Base-by-base conservation (phyloP, 2,329 filamentous ascomycete genomes). In the Colletotrichum magnum region DNA sequence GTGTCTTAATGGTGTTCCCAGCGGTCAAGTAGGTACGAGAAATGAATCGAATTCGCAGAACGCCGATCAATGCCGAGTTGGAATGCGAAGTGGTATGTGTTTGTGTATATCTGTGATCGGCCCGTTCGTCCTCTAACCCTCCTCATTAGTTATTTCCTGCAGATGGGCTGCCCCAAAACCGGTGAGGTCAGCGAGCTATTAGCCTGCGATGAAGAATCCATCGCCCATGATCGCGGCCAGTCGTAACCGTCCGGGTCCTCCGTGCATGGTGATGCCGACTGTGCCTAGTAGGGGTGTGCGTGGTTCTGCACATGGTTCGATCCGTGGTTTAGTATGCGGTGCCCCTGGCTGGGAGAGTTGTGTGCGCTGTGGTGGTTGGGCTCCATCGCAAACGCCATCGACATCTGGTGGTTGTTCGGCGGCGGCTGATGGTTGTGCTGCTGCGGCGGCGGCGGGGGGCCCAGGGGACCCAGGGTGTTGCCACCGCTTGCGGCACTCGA, bases 401-500 rank as follows among this genome's bases (percentile, higher is more conserved):
- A 58, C 66, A 69, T 69, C 18, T 65, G 66, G 16, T 45, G 56
- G 15, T 63, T 32, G 36, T 21, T 45, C 5, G 18, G 32, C 32
- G 47, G 64, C 21, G 21, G 21, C 21, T 24, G 21, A 24, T 24
- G 21, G 32, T 67, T 58, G 26, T 57, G 45, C 10, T 15, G 43
- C 21, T 58, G 58, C 2, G 66, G 56, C 18, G 61, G 59, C 16
- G 61, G 62, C 41, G 57, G 54, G 4, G 62, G 45, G 24, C 32
- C 13, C 24, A 32, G 45, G 1, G 66, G 32, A 5, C 64, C 64
- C 2, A 41, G 45, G 51, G 21, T 72, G 53, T 32, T 60, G 15
- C 45, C 28, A 7, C 39, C 56, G 69, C 79, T 82, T 9, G 78
- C 73, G 47, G 78, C 75, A 72, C 81, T 84, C 9, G 83, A 84